A percentile compares a stretch with the other conserved stretches of the same genome.
Evolutionary conservation across 176 grass and related monocot species (phyloP).

Genomic region (Carex pumila): DNA sequence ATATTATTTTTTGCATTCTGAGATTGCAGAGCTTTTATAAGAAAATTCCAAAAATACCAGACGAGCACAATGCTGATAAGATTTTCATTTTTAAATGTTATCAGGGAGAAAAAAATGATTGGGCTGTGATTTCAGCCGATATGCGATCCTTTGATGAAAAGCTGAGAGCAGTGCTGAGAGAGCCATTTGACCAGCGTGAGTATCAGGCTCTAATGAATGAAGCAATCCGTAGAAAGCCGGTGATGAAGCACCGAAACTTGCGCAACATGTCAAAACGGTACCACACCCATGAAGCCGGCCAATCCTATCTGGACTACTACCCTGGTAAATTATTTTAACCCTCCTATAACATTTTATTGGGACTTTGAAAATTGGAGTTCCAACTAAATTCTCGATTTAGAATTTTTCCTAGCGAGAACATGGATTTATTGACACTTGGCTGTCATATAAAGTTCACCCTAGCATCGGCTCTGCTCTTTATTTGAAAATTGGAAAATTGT

Average conservation of each 20-base stretch:
- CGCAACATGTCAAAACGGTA: conserved; percentile 45
- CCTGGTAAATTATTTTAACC: conserved; percentile 28
- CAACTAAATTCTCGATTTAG: background rate
- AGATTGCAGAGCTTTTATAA: background rate
- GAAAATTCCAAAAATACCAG: background rate
- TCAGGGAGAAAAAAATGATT: background rate
- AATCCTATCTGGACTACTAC: conserved; percentile 60
- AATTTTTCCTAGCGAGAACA: background rate
- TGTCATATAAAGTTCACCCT: background rate
- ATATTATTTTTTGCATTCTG: background rate
- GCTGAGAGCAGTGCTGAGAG: conserved; percentile 30
- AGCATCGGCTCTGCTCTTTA: background rate
- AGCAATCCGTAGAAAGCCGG: conserved; percentile 39
- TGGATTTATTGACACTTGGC: background rate
- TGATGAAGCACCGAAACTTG: conserved; percentile 43
- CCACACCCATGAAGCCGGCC: conserved; percentile 25
- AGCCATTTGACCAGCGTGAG: conserved; percentile 49
- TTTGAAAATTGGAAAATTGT: background rate
- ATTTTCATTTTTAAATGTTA: background rate
- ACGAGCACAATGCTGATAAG: background rate
- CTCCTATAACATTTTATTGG: background rate
- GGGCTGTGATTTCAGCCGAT: conserved; percentile 20
- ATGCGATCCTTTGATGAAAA: conserved; percentile 57
- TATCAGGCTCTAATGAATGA: conserved; percentile 49
- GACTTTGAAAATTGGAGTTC: background rate